These are phyloP conservation scores for Sporothrix pallida DNA, from an alignment of 2,329 filamentous ascomycete species.

Conservation along the genomic window DNA sequence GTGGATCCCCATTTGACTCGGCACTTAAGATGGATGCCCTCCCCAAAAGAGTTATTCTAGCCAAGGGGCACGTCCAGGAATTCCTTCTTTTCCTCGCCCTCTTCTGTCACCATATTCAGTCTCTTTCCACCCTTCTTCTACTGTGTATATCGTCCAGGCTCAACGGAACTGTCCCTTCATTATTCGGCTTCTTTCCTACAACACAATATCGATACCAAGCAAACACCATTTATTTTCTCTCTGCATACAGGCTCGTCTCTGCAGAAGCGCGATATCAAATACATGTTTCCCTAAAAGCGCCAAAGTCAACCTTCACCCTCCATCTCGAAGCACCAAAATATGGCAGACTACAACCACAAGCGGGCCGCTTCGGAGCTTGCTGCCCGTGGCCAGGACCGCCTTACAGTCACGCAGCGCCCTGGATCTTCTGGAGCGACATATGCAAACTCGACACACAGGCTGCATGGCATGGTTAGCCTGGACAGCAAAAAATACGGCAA, in stretches of 20 bases:
- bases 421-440: not conserved
- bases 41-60: not conserved
- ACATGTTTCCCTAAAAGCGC: not conserved
- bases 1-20: constrained; percentile 28
- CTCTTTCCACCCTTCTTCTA: not conserved
- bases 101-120: not conserved
- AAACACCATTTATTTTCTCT: no score
- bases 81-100: constrained; percentile 8
- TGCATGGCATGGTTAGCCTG: not conserved
- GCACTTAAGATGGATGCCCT: constrained; percentile 29
- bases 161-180: not conserved
- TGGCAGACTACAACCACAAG: constrained; percentile 31
- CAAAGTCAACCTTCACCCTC: not conserved
- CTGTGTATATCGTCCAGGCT: not conserved
- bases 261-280: not conserved
- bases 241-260: not conserved
- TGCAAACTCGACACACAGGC: not conserved
- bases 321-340: not conserved
- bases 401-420: not conserved
- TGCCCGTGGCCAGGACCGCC: not conserved
- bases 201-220: not conserved
- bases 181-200: not conserved
- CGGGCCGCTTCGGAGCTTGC: constrained; percentile 31
- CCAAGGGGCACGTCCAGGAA: not conserved
- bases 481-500: not conserved